Evolutionary conservation across 176 grass and related monocot genomes (phyloP).

Genomic region (Eleusine coracana): DNA sequence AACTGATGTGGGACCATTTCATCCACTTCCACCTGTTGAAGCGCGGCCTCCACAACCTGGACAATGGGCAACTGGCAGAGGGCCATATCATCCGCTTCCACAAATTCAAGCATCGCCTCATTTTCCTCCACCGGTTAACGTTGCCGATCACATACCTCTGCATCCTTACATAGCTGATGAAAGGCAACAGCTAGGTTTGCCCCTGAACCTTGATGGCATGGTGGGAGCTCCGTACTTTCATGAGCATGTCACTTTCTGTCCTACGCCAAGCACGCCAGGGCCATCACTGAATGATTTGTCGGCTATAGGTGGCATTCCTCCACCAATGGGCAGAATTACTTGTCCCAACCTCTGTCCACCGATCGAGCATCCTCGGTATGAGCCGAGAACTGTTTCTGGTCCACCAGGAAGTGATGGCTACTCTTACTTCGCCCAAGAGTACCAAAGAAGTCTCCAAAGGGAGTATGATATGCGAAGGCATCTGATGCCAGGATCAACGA

Average conservation of each 20-base stretch:
- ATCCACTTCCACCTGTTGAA: background rate
- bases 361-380: constrained; percentile 24
- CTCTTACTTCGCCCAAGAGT: background rate
- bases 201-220: background rate
- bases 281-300: constrained; percentile 1
- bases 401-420: background rate
- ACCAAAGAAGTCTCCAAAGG: constrained; percentile 12
- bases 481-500: background rate
- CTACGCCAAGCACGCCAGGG: background rate
- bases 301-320: background rate
- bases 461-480: background rate
- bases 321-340: background rate
- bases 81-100: background rate
- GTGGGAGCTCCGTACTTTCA: background rate
- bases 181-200: constrained; percentile 23
- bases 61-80: background rate
- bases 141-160: background rate
- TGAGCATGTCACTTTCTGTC: background rate
- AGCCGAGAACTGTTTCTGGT: background rate
- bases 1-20: background rate
- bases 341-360: background rate
- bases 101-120: background rate
- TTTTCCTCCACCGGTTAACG: constrained; percentile 6
- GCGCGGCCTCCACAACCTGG: background rate
- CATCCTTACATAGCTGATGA: background rate